phyloP scores from a whole-genome alignment of 441 rosid genomes.

The Mallotus japonicus region DNA sequence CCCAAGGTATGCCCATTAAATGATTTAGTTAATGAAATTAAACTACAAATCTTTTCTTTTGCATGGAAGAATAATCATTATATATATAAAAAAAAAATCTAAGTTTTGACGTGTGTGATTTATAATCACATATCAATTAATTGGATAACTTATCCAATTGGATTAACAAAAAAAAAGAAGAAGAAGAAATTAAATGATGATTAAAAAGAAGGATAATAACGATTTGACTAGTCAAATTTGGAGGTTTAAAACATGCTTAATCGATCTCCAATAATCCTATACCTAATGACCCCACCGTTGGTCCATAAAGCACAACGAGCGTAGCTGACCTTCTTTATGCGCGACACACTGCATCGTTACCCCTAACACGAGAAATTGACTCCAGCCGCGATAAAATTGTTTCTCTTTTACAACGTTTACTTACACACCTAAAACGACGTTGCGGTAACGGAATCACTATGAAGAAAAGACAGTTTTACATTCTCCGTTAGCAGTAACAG shows the following conservation, averaged over 20 bases:
- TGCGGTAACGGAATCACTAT: constrained; percentile 8
- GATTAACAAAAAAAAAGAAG: background rate
- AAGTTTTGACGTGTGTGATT: background rate
- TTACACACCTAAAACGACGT: constrained; percentile 11
- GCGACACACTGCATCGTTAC: background rate
- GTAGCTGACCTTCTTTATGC: background rate
- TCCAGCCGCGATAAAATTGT: background rate
- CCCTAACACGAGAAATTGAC: constrained; percentile 7
- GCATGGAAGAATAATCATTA: background rate
- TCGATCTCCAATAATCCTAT: background rate
- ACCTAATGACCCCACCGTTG: constrained; percentile 12
- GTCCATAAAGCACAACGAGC: background rate
- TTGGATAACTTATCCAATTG: background rate
- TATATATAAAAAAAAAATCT: background rate
- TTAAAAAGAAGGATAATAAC: background rate
- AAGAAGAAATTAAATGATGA: background rate
- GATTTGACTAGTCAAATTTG: constrained; percentile 22
- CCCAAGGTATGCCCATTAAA: no score
- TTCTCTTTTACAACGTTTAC: background rate
- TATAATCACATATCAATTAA: constrained; percentile 1
- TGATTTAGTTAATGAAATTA: no score
- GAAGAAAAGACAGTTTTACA: background rate
- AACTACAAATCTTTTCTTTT: no score
- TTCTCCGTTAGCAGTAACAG: constrained; percentile 5
- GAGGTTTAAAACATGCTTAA: constrained; percentile 12